phyloP scores from a whole-genome alignment of 2,329 filamentous ascomycete genomes.

The Aspergillus sojae region DNA sequence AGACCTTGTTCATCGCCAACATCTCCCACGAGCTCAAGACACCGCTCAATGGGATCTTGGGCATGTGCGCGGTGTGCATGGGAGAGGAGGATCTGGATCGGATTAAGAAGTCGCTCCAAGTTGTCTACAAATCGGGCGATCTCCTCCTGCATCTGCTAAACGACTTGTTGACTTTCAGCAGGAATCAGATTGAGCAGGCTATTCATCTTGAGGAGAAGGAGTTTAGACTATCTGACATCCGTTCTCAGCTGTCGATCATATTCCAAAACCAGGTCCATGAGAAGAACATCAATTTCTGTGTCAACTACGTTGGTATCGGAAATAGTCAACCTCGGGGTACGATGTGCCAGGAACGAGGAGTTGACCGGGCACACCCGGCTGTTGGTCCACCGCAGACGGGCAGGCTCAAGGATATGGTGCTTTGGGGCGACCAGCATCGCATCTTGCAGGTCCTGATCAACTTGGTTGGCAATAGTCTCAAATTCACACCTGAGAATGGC shows the following conservation, averaged over 20 bases:
- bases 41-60: conserved; percentile 86
- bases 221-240: conserved; percentile 81
- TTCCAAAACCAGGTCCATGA: conserved; percentile 90
- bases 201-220: conserved; percentile 81
- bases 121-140: conserved; percentile 87
- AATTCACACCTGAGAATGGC: conserved; percentile 81
- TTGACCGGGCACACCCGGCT: conserved; percentile 47
- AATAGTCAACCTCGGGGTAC: conserved; percentile 39
- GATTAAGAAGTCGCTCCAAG: conserved; percentile 81
- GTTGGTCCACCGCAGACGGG: conserved; percentile 68
- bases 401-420: conserved; percentile 77
- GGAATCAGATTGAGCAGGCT: conserved; percentile 89
- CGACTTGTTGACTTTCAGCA: conserved; percentile 88
- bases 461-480: conserved; percentile 85
- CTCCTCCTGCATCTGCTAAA: conserved; percentile 82
- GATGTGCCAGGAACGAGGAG: conserved; percentile 18
- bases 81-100: conserved; percentile 78
- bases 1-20: conserved; percentile 95
- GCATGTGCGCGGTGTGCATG: conserved; percentile 92
- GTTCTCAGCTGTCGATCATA: conserved; percentile 78
- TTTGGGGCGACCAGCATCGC: conserved; percentile 91
- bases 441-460: conserved; percentile 82
- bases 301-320: conserved; percentile 65
- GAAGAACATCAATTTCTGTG: conserved; percentile 71
- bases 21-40: conserved; percentile 83